Evolutionary conservation across 2,329 filamentous ascomycete genomes (phyloP).

Genomic region (Fusarium sp.): DNA sequence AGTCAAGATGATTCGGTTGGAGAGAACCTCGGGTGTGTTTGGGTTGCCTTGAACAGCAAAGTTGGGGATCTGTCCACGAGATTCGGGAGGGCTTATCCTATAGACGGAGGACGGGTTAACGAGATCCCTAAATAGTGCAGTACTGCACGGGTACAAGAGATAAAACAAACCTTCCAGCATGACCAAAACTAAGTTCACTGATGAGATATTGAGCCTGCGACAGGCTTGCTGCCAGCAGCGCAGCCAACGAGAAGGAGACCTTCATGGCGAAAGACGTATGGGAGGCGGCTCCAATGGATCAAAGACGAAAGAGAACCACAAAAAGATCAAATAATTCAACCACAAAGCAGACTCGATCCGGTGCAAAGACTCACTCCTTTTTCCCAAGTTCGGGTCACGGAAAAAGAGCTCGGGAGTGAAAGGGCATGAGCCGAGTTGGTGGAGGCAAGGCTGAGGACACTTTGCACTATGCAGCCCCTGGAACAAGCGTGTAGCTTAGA

Average conservation of each 20-base stretch:
- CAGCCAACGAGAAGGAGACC: slow-evolving; percentile 56
- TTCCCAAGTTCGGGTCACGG: slow-evolving; percentile 16
- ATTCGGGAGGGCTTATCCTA: slow-evolving; percentile 74
- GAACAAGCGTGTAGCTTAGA: slow-evolving; percentile 24
- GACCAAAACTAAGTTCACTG: slow-evolving; percentile 83
- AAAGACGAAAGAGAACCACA: slow-evolving; percentile 28
- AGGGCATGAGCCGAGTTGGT: slow-evolving; percentile 32
- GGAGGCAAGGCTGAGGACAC: slow-evolving; percentile 49
- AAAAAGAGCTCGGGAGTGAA: slow-evolving; percentile 15
- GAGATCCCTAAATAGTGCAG: slow-evolving; percentile 1
- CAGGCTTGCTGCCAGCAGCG: slow-evolving; percentile 61
- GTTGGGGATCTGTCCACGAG: slow-evolving; percentile 63
- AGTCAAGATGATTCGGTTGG: slow-evolving; percentile 92
- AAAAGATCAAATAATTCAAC: slow-evolving; percentile 21
- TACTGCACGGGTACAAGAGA: slow-evolving; percentile 5
- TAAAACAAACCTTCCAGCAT: slow-evolving; percentile 69
- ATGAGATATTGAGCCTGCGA: slow-evolving; percentile 76
- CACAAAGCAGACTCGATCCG: slow-evolving; percentile 9
- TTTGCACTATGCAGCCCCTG: slow-evolving; percentile 47
- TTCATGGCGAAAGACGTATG: slow-evolving; percentile 58
- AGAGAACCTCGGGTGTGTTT: slow-evolving; percentile 74
- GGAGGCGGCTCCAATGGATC: slow-evolving; percentile 21
- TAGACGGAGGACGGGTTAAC: slow-evolving; percentile 28
- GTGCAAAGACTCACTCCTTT: slow-evolving; percentile 22
- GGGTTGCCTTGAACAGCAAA: slow-evolving; percentile 69